Conservation (phyloP, 345 rosid species). For the Melastoma malabathricum region DNA sequence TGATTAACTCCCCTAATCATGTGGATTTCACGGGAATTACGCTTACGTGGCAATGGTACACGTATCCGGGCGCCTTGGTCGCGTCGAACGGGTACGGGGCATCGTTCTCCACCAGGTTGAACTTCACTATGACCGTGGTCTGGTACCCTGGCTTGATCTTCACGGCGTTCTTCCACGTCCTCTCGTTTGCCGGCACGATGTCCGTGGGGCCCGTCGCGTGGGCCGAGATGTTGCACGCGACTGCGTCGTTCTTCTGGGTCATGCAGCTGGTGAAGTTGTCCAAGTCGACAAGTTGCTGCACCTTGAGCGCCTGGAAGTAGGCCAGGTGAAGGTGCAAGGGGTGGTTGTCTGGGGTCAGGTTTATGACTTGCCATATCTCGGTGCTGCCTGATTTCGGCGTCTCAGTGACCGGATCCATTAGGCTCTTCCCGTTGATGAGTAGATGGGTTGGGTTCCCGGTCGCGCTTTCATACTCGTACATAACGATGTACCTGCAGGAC, state of each 20-base stretch:
- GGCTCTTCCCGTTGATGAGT: conserved; percentile 9
- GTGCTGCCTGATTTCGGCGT: conserved; percentile 8
- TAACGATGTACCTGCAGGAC: conserved; percentile 1
- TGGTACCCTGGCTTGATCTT: conserved; percentile 9
- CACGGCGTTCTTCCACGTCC: conserved; percentile 13
- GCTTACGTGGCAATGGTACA: conserved; percentile 17
- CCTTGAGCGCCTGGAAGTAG: not conserved
- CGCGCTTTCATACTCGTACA: conserved; percentile 5
- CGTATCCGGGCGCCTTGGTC: conserved; percentile 14
- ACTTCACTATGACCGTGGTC: conserved; percentile 13
- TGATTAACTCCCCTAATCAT: no score
- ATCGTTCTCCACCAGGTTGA: conserved; percentile 4
- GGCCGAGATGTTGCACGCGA: conserved; percentile 5
- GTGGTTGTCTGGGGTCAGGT: conserved; percentile 12
- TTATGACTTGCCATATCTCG: conserved; percentile 13
- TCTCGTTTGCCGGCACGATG: conserved; percentile 7
- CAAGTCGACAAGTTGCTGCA: conserved; percentile 4
- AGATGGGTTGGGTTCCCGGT: conserved; percentile 7
- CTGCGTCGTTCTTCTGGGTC: conserved; percentile 9
- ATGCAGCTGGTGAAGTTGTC: conserved; percentile 6
- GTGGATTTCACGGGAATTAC: no score
- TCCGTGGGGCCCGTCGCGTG: conserved; percentile 5
- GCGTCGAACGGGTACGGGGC: conserved; percentile 12
- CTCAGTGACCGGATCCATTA: conserved; percentile 7
- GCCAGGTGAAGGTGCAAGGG: conserved; percentile 12